Conservation (phyloP, 805 yeast genomes). For the Kodamaea kaohsiungensis region DNA sequence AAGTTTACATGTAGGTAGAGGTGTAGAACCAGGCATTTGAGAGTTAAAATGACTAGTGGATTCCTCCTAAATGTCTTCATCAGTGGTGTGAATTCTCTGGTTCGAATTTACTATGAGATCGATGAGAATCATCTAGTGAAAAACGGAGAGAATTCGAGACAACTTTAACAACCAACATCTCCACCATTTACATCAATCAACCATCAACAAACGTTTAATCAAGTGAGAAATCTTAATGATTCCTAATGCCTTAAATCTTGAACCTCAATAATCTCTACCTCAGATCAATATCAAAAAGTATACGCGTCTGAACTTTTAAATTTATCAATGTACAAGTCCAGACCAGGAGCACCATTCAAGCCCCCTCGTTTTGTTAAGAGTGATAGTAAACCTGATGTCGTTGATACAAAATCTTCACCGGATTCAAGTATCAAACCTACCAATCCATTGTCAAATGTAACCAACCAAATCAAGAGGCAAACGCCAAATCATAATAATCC, state of each 20-base stretch:
- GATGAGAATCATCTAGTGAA: too few species aligned
- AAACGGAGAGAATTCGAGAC: too few species aligned
- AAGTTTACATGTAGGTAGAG: background rate
- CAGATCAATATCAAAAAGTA: constrained; percentile 1
- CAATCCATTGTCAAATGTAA: background rate
- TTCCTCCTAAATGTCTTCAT: too few species aligned
- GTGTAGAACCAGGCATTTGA: too few species aligned
- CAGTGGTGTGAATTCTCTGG: too few species aligned
- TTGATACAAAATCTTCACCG: background rate
- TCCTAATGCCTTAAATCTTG: too few species aligned
- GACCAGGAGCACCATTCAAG: constrained; percentile 51
- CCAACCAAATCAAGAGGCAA: background rate
- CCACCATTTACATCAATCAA: too few species aligned
- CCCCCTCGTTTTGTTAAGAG: constrained; percentile 41
- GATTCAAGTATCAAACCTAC: background rate
- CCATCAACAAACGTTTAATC: too few species aligned
- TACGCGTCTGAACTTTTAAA: background rate
- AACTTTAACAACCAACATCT: too few species aligned
- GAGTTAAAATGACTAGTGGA: too few species aligned
- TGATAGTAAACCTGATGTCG: background rate
- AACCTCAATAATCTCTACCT: background rate
- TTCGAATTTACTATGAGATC: too few species aligned
- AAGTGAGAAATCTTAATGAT: too few species aligned
- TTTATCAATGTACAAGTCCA: constrained; percentile 17
- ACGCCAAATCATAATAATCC: background rate